Evolutionary conservation across 2,329 filamentous ascomycete genomes (phyloP).

Genomic region (Xylaria sp.): DNA sequence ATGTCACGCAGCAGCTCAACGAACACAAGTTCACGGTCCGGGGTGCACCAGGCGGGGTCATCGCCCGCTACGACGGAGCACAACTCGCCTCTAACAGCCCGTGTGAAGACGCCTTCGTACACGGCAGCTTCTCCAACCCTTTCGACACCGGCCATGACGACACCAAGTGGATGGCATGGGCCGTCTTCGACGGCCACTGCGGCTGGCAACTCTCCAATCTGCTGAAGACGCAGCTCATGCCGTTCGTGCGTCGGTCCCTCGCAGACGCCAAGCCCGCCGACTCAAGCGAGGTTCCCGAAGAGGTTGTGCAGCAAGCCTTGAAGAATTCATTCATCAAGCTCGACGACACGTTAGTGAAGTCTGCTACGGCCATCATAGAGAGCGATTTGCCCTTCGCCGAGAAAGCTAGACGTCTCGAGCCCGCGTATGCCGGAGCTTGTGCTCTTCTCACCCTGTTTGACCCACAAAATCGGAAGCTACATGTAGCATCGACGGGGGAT

Average conservation of each 20-base stretch:
- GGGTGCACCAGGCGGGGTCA: conserved; percentile 34
- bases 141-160: conserved; percentile 34
- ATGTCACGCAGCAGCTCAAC: conserved; percentile 48
- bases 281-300: conserved; percentile 36
- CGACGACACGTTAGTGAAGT: conserved; percentile 51
- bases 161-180: conserved; percentile 50
- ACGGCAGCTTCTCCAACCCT: conserved; percentile 49
- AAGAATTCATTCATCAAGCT: conserved; percentile 53
- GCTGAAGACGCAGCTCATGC: conserved; percentile 48
- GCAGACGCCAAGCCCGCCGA: conserved; percentile 35
- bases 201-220: conserved; percentile 52
- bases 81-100: conserved; percentile 51
- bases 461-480: conserved; percentile 61
- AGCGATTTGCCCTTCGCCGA: conserved; percentile 48
- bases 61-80: conserved; percentile 49
- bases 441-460: conserved; percentile 68
- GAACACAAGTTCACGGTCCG: conserved; percentile 43
- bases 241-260: conserved; percentile 47
- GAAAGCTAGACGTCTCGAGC: conserved; percentile 47
- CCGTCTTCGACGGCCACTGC: conserved; percentile 52
- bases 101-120: conserved; percentile 51
- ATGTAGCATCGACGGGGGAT: conserved; percentile 75
- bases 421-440: conserved; percentile 49
- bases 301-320: conserved; percentile 51
- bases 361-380: conserved; percentile 45